Evolutionary conservation across 768 basidiomycete species (phyloP), one percentile per base, ranked within the genome.

Genomic region (Tulasnella sp.): DNA sequence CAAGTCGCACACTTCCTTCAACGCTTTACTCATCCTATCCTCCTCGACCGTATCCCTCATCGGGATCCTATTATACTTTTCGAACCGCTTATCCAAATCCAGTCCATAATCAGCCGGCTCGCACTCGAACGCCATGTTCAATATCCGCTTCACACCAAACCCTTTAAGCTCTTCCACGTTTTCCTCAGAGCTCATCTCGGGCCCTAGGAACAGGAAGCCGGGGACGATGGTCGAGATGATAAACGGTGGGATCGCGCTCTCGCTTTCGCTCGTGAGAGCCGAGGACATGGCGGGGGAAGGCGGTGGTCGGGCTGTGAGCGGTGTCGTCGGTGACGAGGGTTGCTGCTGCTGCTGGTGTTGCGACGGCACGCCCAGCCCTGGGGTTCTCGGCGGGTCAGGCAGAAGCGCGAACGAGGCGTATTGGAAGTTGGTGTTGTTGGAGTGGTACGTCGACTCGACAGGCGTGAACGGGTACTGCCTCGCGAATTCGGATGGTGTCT

Each of bases 1-100:
- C 74, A 92, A 89, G 64, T 92, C 88, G 81, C 95, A 97, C 64
- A 91, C 93, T 80, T 96, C 92, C 70, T 89, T 87, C 64, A 99
- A 89, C 11, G 93, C 93, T 71, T 85, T 87, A 5, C 89, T 87
- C 49, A 99, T 92, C 73, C 92, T 91, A 77, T 93, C 93, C 83
- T 98, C 97, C 82, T 98, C 96, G 17, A 99, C 94, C 2, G 91
- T 95, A 84, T 99, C 96, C 78, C 94, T 86, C 93, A 98, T 96
- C 9, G 95, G 93, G 54, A 98, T 92, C 80, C 89, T 91, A 67
- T 88, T 84, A 82, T 98, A 98, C 79, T 88, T 88, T 78, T 95
- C 94, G 82, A 99, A 97, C 14, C 86, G 85, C 74, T 89, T 86
- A 68, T 85, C 86, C 76, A 96, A 80, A 22, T 85, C 83, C 79